Conservation (phyloP, 176 grass and related monocot genomes). For the Aechmea fasciata region DNA sequence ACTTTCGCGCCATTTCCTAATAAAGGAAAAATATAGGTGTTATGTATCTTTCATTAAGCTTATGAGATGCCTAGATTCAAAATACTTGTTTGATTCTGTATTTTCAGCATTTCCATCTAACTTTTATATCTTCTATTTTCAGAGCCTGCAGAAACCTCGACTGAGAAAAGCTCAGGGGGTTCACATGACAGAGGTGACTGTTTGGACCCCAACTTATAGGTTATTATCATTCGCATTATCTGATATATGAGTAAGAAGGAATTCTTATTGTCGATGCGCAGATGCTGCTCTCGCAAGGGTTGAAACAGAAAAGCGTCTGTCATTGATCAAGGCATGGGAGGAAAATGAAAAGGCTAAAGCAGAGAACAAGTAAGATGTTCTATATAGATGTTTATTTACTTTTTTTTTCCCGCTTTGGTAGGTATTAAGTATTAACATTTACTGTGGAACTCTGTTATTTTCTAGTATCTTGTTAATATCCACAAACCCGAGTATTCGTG, state of each 20-base stretch:
- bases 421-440: background rate
- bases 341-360: constrained; percentile 90
- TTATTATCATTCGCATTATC: constrained; percentile 3
- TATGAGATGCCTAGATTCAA: background rate
- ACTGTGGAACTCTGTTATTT: background rate
- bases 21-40: background rate
- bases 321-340: constrained; percentile 86
- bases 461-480: background rate
- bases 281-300: constrained; percentile 68
- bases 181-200: constrained; percentile 75
- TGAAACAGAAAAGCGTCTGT: constrained; percentile 73
- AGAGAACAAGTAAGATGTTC: constrained; percentile 63
- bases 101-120: background rate
- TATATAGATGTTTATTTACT: background rate
- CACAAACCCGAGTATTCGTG: background rate
- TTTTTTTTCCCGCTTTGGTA: too few relatives aligned
- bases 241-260: constrained; percentile 8
- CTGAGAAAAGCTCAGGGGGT: constrained; percentile 44
- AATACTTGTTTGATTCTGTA: background rate
- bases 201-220: constrained; percentile 1
- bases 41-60: background rate
- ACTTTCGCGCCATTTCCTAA: too few relatives aligned
- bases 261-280: constrained; percentile 2
- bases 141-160: constrained; percentile 39
- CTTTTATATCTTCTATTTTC: constrained; percentile 20